These are phyloP conservation scores for Cyberlindnera bimundalis DNA, from an alignment of 805 yeast genomes.

Conservation along the genomic window DNA sequence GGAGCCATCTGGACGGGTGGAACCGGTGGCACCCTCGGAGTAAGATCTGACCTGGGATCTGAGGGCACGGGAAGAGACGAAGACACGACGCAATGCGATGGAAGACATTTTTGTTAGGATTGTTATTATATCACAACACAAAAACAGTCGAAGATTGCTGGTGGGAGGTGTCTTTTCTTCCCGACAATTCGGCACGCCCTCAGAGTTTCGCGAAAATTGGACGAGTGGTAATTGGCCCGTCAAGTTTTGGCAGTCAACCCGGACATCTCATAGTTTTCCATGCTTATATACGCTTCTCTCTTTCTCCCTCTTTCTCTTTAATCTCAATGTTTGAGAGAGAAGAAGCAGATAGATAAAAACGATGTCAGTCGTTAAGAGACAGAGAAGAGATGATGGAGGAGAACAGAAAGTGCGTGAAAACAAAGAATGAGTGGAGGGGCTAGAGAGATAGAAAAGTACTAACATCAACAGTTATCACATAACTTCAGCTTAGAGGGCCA, in stretches of 20 bases:
- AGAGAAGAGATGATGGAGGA: conserved; percentile 18
- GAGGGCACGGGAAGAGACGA: conserved; percentile 28
- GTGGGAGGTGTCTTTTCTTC: conserved; percentile 2
- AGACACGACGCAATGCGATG: conserved; percentile 37
- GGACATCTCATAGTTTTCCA: too few species aligned
- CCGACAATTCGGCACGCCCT: background rate
- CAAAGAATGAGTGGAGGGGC: too few species aligned
- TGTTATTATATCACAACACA: too few species aligned
- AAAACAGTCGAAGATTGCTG: conserved; percentile 1
- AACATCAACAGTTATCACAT: conserved; percentile 16
- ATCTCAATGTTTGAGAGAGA: background rate
- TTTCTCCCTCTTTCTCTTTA: too few species aligned
- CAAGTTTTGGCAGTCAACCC: conserved; percentile 13
- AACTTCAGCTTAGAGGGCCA: conserved; percentile 46
- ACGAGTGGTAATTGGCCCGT: conserved; percentile 17
- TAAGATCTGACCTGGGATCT: conserved; percentile 29
- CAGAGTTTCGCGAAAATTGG: conserved; percentile 7
- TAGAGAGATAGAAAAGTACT: background rate
- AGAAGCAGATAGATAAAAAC: background rate
- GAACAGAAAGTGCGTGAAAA: conserved; percentile 5
- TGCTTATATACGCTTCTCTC: too few species aligned
- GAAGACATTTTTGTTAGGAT: conserved; percentile 26
- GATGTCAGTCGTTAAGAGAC: conserved; percentile 37
- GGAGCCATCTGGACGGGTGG: conserved; percentile 50
- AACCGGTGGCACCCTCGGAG: conserved; percentile 61